Conservation (phyloP, 805 yeast genomes). For the Sporopachydermia quercuum region DNA sequence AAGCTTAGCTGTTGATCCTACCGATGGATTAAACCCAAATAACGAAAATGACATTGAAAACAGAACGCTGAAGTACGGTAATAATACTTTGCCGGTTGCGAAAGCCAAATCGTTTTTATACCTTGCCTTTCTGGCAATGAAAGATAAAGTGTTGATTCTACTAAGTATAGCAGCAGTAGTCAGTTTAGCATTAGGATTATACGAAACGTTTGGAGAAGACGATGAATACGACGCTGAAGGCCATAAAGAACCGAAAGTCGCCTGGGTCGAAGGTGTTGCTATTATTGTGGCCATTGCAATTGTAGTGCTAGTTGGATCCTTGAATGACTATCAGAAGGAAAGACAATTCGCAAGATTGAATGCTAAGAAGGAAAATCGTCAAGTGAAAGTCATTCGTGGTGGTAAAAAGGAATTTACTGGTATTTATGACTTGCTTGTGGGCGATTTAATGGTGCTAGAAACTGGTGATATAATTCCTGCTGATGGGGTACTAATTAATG, state of each 20-base stretch:
- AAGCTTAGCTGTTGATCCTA: not conserved
- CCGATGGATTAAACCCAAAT: not conserved
- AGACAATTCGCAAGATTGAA: slow-evolving; percentile 80
- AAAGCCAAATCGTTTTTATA: slow-evolving; percentile 51
- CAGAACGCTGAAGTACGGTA: slow-evolving; percentile 44
- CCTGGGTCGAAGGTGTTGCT: slow-evolving; percentile 99
- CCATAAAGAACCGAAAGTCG: slow-evolving; percentile 62
- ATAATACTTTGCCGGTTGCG: slow-evolving; percentile 56
- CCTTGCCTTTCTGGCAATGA: slow-evolving; percentile 70
- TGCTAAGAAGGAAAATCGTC: slow-evolving; percentile 75
- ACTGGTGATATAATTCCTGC: slow-evolving; percentile 94
- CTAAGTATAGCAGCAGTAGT: slow-evolving; percentile 77
- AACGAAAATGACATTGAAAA: slow-evolving; percentile 10
- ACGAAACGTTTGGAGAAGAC: slow-evolving; percentile 81
- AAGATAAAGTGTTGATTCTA: slow-evolving; percentile 80
- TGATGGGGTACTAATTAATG: slow-evolving; percentile 62
- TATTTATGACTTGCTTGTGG: slow-evolving; percentile 66
- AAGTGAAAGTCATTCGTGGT: slow-evolving; percentile 58
- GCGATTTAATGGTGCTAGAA: slow-evolving; percentile 69
- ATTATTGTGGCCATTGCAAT: slow-evolving; percentile 82
- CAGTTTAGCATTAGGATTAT: slow-evolving; percentile 80
- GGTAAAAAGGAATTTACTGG: slow-evolving; percentile 56
- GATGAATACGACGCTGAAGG: slow-evolving; percentile 70
- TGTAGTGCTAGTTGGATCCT: slow-evolving; percentile 87
- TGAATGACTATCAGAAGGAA: slow-evolving; percentile 95